phyloP scores from a whole-genome alignment of 495 filamentous ascomycete genomes.

The Penicillium crystallinum region DNA sequence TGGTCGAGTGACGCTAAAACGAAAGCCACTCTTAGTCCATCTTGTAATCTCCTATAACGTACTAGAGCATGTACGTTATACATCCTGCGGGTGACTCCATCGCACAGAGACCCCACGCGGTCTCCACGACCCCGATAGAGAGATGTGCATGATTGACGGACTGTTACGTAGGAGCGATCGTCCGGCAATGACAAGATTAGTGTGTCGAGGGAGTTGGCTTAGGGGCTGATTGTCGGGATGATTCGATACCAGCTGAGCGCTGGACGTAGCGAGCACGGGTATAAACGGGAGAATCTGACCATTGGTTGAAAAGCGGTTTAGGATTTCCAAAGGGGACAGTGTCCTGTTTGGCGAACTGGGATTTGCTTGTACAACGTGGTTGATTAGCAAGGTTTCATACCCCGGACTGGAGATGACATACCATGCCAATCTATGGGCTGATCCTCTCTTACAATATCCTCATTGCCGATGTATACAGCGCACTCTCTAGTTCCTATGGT shows the following conservation, averaged over 20 bases:
- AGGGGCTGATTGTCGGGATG: background rate
- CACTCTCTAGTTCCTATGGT: background rate
- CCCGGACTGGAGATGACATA: background rate
- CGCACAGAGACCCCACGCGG: conserved; percentile 14
- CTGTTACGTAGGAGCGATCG: conserved; percentile 10
- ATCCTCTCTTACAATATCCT: background rate
- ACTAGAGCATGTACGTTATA: background rate
- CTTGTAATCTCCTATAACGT: background rate
- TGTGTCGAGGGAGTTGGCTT: background rate
- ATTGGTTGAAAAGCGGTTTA: conserved; percentile 1
- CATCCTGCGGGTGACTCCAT: conserved; percentile 11
- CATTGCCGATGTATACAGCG: background rate
- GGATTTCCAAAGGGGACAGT: background rate
- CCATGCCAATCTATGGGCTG: background rate
- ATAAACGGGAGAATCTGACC: conserved; percentile 2
- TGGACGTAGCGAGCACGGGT: conserved; percentile 1
- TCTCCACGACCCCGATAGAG: conserved; percentile 15
- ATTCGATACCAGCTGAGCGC: background rate
- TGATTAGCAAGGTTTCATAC: background rate
- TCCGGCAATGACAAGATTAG: background rate
- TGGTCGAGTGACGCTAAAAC: background rate
- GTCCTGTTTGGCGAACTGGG: background rate
- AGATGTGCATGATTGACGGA: conserved; percentile 13
- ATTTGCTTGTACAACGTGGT: background rate
- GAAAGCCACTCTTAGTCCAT: background rate